These are phyloP conservation scores for Vicia faba DNA, from an alignment of 306 rosid species.

Conservation along the genomic window DNA sequence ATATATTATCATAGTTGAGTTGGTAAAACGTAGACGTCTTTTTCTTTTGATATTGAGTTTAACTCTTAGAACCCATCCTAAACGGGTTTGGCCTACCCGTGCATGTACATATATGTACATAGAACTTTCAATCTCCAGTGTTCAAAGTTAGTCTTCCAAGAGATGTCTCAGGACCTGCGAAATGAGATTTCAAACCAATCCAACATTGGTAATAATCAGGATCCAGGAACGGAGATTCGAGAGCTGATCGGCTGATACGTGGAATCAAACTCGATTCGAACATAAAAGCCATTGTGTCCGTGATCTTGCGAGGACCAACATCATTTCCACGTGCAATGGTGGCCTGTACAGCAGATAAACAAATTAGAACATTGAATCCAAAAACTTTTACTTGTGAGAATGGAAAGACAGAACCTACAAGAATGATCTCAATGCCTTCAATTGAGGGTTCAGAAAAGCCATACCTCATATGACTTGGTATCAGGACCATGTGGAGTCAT, in stretches of 20 bases:
- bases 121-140: constrained; percentile 26
- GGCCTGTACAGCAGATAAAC: constrained; percentile 49
- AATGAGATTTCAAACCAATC: constrained; percentile 86
- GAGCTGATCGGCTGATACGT: constrained; percentile 69
- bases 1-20: too few species aligned
- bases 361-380: constrained; percentile 12
- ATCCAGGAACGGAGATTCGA: constrained; percentile 77
- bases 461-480: constrained; percentile 90
- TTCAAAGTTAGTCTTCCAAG: constrained; percentile 17
- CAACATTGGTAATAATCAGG: constrained; percentile 90
- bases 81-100: too few species aligned
- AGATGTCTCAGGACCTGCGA: constrained; percentile 28
- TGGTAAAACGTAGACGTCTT: too few species aligned
- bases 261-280: constrained; percentile 89
- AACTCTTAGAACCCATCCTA: too few species aligned
- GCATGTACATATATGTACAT: constrained; percentile 1
- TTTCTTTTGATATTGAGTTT: too few species aligned
- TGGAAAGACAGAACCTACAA: background rate
- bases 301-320: constrained; percentile 67
- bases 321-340: constrained; percentile 67
- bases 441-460: constrained; percentile 6
- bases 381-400: background rate
- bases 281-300: constrained; percentile 88
- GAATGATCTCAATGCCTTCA: background rate
- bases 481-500: constrained; percentile 99